These are phyloP conservation scores for Ustilago esculenta DNA, from an alignment of 1,284 basidiomycete species.

Conservation along the genomic window DNA sequence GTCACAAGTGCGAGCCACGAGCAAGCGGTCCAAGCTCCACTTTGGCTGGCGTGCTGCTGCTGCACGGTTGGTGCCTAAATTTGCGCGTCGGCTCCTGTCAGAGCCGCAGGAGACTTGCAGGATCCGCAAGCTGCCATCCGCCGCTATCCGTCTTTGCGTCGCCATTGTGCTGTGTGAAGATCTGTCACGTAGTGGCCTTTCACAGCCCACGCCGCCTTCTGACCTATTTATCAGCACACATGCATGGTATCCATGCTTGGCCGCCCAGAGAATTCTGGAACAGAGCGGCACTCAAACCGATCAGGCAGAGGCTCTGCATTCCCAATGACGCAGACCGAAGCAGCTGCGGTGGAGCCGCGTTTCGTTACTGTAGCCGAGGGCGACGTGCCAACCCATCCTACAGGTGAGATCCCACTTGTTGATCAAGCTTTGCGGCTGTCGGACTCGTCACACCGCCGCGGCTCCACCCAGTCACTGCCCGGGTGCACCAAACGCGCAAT, in stretches of 20 bases:
- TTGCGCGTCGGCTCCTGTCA: conserved; percentile 26
- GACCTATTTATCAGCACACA: no score
- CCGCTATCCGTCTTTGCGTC: neutral
- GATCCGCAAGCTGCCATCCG: conserved; percentile 8
- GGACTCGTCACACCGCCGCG: neutral
- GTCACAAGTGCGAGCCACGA: no score
- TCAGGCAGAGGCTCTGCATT: no score
- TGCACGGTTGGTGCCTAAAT: neutral
- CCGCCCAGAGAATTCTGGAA: no score
- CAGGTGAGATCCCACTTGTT: neutral
- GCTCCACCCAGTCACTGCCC: conserved; percentile 6
- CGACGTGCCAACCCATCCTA: neutral
- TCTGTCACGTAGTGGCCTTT: no score
- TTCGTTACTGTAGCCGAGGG: neutral
- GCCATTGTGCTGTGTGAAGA: no score
- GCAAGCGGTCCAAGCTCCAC: neutral
- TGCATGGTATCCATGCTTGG: no score
- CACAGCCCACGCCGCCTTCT: neutral
- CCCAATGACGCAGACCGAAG: no score
- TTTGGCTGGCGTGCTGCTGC: conserved; percentile 10
- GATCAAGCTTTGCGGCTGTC: neutral
- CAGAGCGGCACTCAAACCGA: no score
- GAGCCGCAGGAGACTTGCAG: conserved; percentile 12
- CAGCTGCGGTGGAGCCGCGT: conserved; percentile 6
- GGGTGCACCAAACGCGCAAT: no score